phyloP scores from a whole-genome alignment of 257 asterid genomes.

The Orobanche coerulescens region DNA sequence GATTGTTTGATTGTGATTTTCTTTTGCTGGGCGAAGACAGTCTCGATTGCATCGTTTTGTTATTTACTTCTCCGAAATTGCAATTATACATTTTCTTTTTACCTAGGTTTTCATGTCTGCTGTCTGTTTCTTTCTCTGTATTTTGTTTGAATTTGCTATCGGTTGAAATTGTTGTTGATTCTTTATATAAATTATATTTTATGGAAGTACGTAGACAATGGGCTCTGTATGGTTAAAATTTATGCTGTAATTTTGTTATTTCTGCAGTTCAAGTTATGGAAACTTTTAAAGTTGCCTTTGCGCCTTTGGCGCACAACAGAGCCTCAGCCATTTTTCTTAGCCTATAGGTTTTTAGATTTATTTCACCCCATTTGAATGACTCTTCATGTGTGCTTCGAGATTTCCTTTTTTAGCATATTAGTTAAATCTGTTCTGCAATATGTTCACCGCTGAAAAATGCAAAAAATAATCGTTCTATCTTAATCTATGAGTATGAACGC shows the following conservation, averaged over 20 bases:
- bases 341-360: neutral
- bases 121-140: too few species aligned
- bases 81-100: neutral
- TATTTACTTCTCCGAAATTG: neutral
- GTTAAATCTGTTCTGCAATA: neutral
- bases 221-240: neutral
- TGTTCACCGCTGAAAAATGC: neutral
- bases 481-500: neutral
- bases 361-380: neutral
- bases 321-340: neutral
- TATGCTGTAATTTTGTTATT: neutral
- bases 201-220: neutral
- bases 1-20: conserved; percentile 15
- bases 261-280: neutral
- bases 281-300: neutral
- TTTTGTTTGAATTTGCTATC: neutral
- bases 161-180: neutral
- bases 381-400: neutral
- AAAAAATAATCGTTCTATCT: neutral
- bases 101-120: neutral
- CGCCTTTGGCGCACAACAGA: neutral
- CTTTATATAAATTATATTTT: neutral
- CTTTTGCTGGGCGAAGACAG: neutral
- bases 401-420: neutral
- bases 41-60: neutral